Evolutionary conservation across 192 early-diverging fungal species (phyloP).

Genomic region (Thamnidium elegans): DNA sequence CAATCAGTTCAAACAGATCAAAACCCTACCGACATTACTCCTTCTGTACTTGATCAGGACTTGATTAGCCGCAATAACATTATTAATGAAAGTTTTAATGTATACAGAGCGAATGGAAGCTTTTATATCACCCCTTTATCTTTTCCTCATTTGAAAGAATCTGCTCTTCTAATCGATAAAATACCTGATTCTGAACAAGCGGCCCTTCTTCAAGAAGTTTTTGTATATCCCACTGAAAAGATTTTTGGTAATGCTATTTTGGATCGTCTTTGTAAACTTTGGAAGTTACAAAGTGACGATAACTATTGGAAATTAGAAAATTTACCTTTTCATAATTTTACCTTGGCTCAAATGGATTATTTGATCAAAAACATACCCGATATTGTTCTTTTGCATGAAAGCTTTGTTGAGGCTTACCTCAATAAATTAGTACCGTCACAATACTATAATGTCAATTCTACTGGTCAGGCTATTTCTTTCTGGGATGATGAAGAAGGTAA

Average conservation of each 20-base stretch:
- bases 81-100: neutral
- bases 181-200: neutral
- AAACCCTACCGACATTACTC: neutral
- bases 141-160: neutral
- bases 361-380: conserved; percentile 14
- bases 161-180: neutral
- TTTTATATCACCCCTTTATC: no score
- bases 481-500: conserved; percentile 12
- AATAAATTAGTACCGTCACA: conserved; percentile 4
- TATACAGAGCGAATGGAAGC: no score
- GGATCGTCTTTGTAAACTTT: neutral
- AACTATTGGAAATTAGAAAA: neutral
- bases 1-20: neutral
- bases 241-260: neutral
- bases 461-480: neutral
- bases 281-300: neutral
- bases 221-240: neutral
- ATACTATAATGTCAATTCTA: neutral
- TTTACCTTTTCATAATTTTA: neutral
- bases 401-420: conserved; percentile 13
- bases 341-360: conserved; percentile 14
- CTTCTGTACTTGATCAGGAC: conserved; percentile 1
- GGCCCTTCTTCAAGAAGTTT: neutral
- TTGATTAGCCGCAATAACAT: conserved; percentile 3
- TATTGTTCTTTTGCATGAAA: neutral